Evolutionary conservation across 2,329 filamentous ascomycete species (phyloP), one percentile per base, ranked within the genome.

Genomic region (Cytospora mali): DNA sequence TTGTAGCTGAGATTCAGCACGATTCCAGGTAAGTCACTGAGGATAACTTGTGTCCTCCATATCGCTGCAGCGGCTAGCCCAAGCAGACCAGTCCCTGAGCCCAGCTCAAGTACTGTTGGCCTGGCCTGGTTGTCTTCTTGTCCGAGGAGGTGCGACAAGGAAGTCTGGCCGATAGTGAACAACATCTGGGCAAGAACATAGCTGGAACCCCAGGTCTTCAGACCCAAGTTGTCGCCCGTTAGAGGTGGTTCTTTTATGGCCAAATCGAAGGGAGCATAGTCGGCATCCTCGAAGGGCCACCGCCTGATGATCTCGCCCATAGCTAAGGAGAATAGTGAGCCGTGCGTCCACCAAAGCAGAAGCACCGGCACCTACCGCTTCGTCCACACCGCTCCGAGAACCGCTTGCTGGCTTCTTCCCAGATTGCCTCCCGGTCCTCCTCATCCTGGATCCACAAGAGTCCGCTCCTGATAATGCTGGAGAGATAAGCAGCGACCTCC

Each of bases 171-270:
- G 46, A 87, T 77, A 14, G 71, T 71, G 23, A 79, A 79, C 28
- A 98, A 83, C 27, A 90, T 86, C 68, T 86, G 89, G 0, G 94
- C 90, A 5, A 98, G 86, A 2, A 96, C 83, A 71, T 93, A 96
- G 0, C 93, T 94, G 0, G 93, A 94, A 0, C 91, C 92, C 95
- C 95, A 98, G 0, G 95, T 99, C 75, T 99, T 98, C 74, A 96
- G 83, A 1, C 95, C 95, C 21, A 98, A 81, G 64, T 91, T 90
- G 74, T 97, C 94, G 7, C 90, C 90, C 0, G 92, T 96, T 61
- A 98, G 80, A 0, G 93, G 88, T 1, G 95, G 95, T 73, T 99
- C 95, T 62, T 92, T 84, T 46, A 99, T 86, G 39, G 84, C 82
- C 56, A 99, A 79, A 52, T 88, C 82, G 68, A 93, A 82, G 1